Base-by-base conservation (phyloP, 805 yeast species). In the Wickerhamiella cacticola region DNA sequence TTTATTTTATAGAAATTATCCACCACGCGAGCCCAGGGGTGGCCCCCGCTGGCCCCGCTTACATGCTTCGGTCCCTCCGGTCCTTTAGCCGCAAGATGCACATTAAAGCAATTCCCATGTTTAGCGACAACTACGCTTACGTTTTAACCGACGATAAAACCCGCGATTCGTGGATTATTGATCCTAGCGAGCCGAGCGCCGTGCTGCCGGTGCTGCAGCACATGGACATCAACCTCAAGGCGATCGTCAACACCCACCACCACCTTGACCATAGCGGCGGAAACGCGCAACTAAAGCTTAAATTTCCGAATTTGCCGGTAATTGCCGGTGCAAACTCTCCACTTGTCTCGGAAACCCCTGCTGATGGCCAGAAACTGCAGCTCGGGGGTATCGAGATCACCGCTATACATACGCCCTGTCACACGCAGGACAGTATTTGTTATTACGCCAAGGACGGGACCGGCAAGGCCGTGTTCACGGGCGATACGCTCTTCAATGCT, bases 251-350 rank as follows among this genome's bases (percentile, higher is more conserved):
- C 65, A 92, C 97, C 1, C 99, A 92, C 61, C 98, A 92, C 62
- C 99, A 92, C 63, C 76, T 78, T 59, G 99, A 92, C 61, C 99
- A 92, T 65, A 71, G 96, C 2, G 96, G 85, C 19, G 97, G 96
- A 1, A 88, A 87, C 58, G 64, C 67, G 19, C 64, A 63, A 15
- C 50, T 72, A 49, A 52, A 48, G 51, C 55, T 41, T 2, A 36
- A 50, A 33, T 60, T 68, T 59, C 75, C 74, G 41, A 68, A 66
- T 5, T 60, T 79, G 25, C 83, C 87, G 0, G 66, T 88, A 15
- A 79, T 86, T 56, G 96, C 86, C 0, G 99, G 99, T 12, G 74
- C 71, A 46, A 87, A 84, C 57, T 80, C 86, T 1, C 86, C 88
- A 0, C 63, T 70, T 22, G 94, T 89, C 16, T 71, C 81, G 0